Conservation (phyloP, 352 stramenopile genomes). For the Globisporangium emineosum region DNA sequence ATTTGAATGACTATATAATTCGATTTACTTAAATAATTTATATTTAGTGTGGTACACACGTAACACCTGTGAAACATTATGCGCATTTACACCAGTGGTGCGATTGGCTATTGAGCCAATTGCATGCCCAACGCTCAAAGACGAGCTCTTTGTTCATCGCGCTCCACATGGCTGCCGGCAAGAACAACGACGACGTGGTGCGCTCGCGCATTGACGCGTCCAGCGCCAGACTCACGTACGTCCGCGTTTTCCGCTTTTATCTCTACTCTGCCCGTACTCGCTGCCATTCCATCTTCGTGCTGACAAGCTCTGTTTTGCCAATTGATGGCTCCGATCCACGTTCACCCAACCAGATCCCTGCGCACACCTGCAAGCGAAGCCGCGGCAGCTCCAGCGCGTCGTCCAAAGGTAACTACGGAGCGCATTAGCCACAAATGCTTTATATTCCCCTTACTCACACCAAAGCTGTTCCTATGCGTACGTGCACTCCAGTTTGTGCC, state of each 20-base stretch:
- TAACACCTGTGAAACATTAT: not conserved
- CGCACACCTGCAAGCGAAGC: conserved; percentile 37
- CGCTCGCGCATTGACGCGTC: conserved; percentile 69
- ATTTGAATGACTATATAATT: not conserved
- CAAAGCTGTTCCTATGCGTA: not conserved
- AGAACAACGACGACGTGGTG: conserved; percentile 44
- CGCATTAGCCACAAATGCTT: not conserved
- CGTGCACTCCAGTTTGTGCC: conserved; percentile 53
- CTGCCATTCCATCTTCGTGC: not conserved
- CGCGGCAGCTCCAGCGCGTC: conserved; percentile 32
- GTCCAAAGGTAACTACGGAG: conserved; percentile 37
- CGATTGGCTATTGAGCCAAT: conserved; percentile 1
- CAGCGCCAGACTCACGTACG: conserved; percentile 63
- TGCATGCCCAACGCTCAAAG: conserved; percentile 3
- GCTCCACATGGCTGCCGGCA: conserved; percentile 34
- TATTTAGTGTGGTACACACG: not conserved
- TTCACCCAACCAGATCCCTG: conserved; percentile 41
- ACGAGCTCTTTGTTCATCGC: not conserved
- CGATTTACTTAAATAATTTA: not conserved
- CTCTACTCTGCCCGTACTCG: not conserved
- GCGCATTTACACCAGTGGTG: conserved; percentile 12
- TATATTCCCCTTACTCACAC: not conserved
- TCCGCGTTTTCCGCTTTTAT: not conserved
- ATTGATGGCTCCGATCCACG: not conserved
- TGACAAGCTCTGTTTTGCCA: not conserved